phyloP scores from a whole-genome alignment of 352 stramenopile genomes.

The Globisporangium barbulae region DNA sequence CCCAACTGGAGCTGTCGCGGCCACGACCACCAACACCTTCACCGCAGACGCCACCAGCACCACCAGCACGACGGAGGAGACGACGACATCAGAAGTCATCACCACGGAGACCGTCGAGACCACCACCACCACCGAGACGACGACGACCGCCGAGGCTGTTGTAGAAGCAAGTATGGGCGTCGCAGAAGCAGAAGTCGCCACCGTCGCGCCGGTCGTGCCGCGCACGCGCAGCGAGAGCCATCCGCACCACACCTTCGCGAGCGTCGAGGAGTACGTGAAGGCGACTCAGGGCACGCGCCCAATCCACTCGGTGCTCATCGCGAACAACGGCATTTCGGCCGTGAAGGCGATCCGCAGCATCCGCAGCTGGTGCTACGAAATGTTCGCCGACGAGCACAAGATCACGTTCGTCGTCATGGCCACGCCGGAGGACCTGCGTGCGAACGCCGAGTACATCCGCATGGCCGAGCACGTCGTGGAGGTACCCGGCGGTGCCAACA shows the following conservation, averaged over 20 bases:
- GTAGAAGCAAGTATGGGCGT: slow-evolving; percentile 1
- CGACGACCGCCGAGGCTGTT: slow-evolving; percentile 8
- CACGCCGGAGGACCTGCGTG: slow-evolving; percentile 98
- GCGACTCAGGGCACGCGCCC: slow-evolving; percentile 86
- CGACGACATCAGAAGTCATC: not conserved
- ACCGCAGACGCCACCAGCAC: not conserved
- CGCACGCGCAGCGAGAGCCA: slow-evolving; percentile 58
- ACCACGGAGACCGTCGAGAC: slow-evolving; percentile 6
- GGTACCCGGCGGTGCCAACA: slow-evolving; percentile 99
- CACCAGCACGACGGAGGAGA: not conserved
- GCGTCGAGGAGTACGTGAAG: slow-evolving; percentile 91
- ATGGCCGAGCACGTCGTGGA: slow-evolving; percentile 99
- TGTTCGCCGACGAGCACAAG: slow-evolving; percentile 93
- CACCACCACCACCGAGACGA: slow-evolving; percentile 11
- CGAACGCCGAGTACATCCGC: slow-evolving; percentile 99
- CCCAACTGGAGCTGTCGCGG: slow-evolving; percentile 13
- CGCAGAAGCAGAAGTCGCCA: not conserved
- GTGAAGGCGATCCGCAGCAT: slow-evolving; percentile 99
- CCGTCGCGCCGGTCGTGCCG: slow-evolving; percentile 4
- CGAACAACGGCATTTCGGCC: slow-evolving; percentile 99
- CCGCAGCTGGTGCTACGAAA: slow-evolving; percentile 97
- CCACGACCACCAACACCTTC: slow-evolving; percentile 1
- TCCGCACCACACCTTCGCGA: slow-evolving; percentile 74
- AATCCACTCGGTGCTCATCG: slow-evolving; percentile 98
- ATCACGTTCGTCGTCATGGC: slow-evolving; percentile 99